Conservation (phyloP, 1,284 basidiomycete genomes). For the Marasmius oreades region DNA sequence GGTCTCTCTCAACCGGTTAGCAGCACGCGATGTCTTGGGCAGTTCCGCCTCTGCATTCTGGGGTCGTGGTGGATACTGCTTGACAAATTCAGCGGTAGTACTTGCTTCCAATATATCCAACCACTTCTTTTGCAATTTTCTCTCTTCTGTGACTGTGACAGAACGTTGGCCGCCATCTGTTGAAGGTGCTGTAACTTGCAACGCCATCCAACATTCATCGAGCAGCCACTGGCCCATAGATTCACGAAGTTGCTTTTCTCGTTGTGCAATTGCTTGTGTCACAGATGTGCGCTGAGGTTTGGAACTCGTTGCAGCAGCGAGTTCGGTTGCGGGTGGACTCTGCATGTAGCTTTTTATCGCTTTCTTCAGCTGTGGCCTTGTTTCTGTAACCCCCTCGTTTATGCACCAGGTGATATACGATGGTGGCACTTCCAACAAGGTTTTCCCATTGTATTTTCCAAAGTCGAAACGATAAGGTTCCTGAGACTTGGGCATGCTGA, state of each 20-base stretch:
- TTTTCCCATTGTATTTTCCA: not conserved
- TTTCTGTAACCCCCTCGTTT: not conserved
- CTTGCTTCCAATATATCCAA: not conserved
- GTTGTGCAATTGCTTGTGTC: not conserved
- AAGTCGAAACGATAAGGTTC: slow-evolving; percentile 2
- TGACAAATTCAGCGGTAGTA: not conserved
- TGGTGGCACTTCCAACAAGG: not conserved
- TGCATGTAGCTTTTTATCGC: not conserved
- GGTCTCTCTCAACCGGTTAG: not conserved
- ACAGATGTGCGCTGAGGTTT: not conserved
- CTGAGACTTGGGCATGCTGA: not conserved
- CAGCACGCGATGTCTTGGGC: not conserved
- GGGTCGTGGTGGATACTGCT: not conserved
- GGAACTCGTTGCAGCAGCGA: not conserved
- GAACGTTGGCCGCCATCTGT: not conserved
- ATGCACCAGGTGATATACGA: not conserved
- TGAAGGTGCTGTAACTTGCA: not conserved
- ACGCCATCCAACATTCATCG: not conserved
- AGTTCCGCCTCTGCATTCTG: not conserved
- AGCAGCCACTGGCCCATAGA: not conserved
- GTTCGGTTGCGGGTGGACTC: not conserved
- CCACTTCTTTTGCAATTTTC: not conserved
- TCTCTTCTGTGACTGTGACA: not conserved
- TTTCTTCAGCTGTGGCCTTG: not conserved
- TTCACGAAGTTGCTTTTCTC: not conserved